Percentiles rank a stretch among this genome's conserved stretches.
phyloP scores from a whole-genome alignment of 208 protist species.

The Acanthamoeba triangularis region DNA sequence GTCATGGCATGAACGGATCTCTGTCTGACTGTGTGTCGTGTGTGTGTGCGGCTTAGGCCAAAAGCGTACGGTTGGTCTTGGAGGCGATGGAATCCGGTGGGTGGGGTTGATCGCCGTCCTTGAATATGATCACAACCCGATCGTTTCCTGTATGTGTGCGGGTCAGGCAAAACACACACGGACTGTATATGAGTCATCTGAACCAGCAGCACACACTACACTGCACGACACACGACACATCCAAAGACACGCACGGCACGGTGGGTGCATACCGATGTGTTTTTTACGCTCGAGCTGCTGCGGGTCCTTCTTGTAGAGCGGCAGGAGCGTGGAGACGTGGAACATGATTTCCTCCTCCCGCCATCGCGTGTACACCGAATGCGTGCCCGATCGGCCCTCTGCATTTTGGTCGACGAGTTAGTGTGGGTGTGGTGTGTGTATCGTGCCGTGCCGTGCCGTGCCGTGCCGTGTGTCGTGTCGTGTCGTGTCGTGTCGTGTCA shows the following conservation, averaged over 20 bases:
- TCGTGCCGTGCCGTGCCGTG: too few species aligned
- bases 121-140: conserved; percentile 46
- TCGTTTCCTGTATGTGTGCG: background rate
- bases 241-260: too few species aligned
- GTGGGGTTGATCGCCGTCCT: conserved; percentile 28
- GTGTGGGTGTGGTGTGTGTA: background rate
- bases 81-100: conserved; percentile 3
- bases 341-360: conserved; percentile 52
- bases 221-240: background rate
- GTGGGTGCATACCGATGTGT: conserved; percentile 39
- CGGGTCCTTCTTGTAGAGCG: conserved; percentile 33
- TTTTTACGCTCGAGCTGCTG: conserved; percentile 61
- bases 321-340: conserved; percentile 28
- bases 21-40: background rate
- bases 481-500: too few species aligned
- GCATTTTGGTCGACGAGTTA: background rate
- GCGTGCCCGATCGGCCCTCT: conserved; percentile 32
- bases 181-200: too few species aligned
- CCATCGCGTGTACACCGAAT: conserved; percentile 57
- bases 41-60: background rate
- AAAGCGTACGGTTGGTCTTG: conserved; percentile 43
- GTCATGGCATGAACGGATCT: background rate
- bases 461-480: too few species aligned
- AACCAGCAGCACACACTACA: too few species aligned
- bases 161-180: background rate